A percentile compares a stretch with the other conserved stretches of the same genome.
These are phyloP conservation scores for Delonix regia DNA, from an alignment of 306 rosid genomes.

Conservation along the genomic window DNA sequence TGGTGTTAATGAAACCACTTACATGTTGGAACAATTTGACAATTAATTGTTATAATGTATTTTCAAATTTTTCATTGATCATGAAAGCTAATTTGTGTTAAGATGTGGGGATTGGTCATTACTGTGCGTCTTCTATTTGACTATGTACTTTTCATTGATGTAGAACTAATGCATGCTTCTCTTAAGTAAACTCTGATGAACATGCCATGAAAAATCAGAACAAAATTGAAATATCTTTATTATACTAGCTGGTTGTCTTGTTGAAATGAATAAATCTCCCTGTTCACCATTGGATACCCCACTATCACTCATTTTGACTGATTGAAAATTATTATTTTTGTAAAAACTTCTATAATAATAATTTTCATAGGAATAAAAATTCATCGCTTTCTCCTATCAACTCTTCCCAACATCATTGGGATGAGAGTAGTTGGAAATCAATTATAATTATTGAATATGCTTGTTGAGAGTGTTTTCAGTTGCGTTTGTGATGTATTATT, in stretches of 20 bases:
- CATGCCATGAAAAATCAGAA: neutral
- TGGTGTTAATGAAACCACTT: slow-evolving; percentile 26
- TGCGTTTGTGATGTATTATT: no score
- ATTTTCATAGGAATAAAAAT: neutral
- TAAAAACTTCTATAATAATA: neutral
- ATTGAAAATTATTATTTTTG: neutral
- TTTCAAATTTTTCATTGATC: neutral
- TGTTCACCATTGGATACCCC: neutral
- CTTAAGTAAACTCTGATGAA: neutral
- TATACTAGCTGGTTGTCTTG: neutral
- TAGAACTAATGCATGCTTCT: slow-evolving; percentile 2
- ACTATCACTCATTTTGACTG: neutral
- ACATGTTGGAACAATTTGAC: neutral
- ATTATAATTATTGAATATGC: no score
- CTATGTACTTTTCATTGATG: neutral
- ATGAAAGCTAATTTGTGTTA: neutral
- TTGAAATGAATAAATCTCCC: neutral
- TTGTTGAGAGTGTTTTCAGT: no score
- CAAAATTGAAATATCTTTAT: neutral
- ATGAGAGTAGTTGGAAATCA: no score
- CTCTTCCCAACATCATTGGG: no score
- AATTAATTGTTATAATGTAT: neutral
- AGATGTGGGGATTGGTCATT: neutral
- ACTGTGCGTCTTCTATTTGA: neutral
- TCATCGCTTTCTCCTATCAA: no score